A percentile compares a stretch with the other conserved stretches of the same genome.
These are phyloP conservation scores for Rhizopus sp. DNA, from an alignment of 371 early-diverging fungal genomes.

Conservation along the genomic window DNA sequence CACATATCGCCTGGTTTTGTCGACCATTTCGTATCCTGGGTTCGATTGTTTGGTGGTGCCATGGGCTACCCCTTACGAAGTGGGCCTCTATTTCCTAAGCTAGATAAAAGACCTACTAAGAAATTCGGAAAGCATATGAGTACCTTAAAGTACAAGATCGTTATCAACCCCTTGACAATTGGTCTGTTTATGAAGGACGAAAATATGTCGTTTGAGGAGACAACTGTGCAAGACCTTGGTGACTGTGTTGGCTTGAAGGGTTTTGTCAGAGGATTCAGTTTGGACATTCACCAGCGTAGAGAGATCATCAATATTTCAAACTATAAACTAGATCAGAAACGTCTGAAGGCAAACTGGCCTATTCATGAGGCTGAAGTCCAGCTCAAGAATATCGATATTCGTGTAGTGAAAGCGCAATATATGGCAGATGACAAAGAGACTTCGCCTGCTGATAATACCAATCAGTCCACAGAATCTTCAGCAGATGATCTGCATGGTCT, in stretches of 20 bases:
- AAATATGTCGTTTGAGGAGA: slow-evolving; percentile 16
- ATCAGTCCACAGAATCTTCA: neutral
- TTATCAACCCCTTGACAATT: slow-evolving; percentile 30
- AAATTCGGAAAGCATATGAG: slow-evolving; percentile 43
- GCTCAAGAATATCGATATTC: slow-evolving; percentile 46
- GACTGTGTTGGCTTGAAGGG: slow-evolving; percentile 51
- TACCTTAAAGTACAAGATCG: slow-evolving; percentile 49
- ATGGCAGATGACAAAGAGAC: slow-evolving; percentile 4
- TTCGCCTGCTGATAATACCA: slow-evolving; percentile 15
- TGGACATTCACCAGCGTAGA: slow-evolving; percentile 53
- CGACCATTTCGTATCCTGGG: slow-evolving; percentile 39
- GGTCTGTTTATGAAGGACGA: slow-evolving; percentile 37
- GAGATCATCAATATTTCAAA: slow-evolving; percentile 34
- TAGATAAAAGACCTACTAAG: slow-evolving; percentile 24
- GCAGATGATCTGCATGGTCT: slow-evolving; percentile 14
- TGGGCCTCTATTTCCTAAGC: slow-evolving; percentile 35
- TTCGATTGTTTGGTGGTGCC: slow-evolving; percentile 42
- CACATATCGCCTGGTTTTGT: slow-evolving; percentile 37
- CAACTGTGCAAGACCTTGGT: slow-evolving; percentile 29
- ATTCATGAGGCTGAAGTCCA: slow-evolving; percentile 53
- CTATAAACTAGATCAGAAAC: slow-evolving; percentile 35
- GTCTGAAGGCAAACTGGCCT: slow-evolving; percentile 50
- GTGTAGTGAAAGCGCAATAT: slow-evolving; percentile 36
- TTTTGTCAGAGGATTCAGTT: slow-evolving; percentile 39
- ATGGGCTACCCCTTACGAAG: slow-evolving; percentile 34